Evolutionary conservation across 2,329 filamentous ascomycete genomes (phyloP), one percentile per base, ranked within the genome.

Genomic region (Aspergillus sp.): DNA sequence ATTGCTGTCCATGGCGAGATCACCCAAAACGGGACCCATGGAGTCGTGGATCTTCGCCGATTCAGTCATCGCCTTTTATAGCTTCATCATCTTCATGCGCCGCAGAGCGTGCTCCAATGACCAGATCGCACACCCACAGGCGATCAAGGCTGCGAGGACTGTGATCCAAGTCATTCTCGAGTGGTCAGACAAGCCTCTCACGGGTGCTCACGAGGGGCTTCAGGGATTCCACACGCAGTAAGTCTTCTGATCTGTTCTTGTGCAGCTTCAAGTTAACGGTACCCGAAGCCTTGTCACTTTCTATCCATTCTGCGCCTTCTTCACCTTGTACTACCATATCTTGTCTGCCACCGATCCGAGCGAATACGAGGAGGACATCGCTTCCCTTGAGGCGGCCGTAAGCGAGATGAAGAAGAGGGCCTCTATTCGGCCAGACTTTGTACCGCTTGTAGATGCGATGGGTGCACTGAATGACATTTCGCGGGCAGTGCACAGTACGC

Each of bases 231-330:
- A 38, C 48, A 49, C 30, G 13, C 45, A 41, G 54, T 56, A n/a
- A 48, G 53, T 48, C 6, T 9, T 7, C 25, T 23, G 6, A 13
- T 28, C 15, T 15, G 9, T 41, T 41, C 34, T 3, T 5, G 15
- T 5, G 34, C 8, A 13, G 34, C 0, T 13, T 5, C 5, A 41
- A 3, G 9, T 13, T 59, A 45, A 59, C n/a, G 8, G 1, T 41
- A 5, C 15, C 15, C 34, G 7, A 46, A 61, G 59, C 5, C 45
- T 57, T 9, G 17, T 61, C 22, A 57, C 59, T 1, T 61, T 61
- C 22, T 61, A 57, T 13, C 59, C 59, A 9, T 61, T 61, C 9
- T 57, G 53, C 6, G 59, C 59, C 47, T 61, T 61, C 41, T 61
- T 61, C 41, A 61, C 59, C 3, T 53, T 61, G 2, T 61, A 61